Base-by-base conservation (phyloP, 2,329 filamentous ascomycete species). In the Rutstroemia sp. region DNA sequence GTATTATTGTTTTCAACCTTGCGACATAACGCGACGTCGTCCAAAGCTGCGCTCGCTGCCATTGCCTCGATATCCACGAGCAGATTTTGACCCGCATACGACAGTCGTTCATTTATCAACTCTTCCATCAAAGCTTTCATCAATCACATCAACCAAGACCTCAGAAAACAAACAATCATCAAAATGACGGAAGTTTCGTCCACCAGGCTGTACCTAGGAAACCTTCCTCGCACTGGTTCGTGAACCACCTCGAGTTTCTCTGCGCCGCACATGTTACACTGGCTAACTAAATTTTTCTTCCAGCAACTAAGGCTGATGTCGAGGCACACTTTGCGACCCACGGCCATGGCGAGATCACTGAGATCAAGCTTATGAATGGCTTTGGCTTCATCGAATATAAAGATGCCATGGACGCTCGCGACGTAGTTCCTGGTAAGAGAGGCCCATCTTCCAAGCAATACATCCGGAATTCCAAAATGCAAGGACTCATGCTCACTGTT, bases 361-460 rank as follows among this genome's bases (percentile, higher is more conserved):
- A 99, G 78, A 92, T 99, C 78, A 99, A 99, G 80, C 84, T 99
- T 63, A 99, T 99, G 94, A 97, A 96, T 72, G 94, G 94, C 70
- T 99, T 99, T 72, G 94, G 94, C 72, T 99, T 99, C 79, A 96
- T 99, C 72, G 94, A 99, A 75, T 99, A 97, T 76, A 95, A 96
- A 75, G 94, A 97, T 77, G 85, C 91, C 58, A 89, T 96, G 88
- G 94, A 99, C 77, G 94, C 94, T 65, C 88, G 92, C 71, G 94
- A 99, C 76, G 92, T 99, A 63, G 94, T 99, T 69, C 94, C 94
- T 75, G 92, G 94, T 96, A 83, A 86, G 69, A 61, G 54, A 47
- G 47, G 56, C 60, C 42, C 4, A 4, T 42, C 16, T 19, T 42
- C 2, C 14, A 19, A 42, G 14, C 16, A 42, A 42, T 17, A 42